Evolutionary conservation across 371 early-diverging fungal species (phyloP).

Genomic region (Lichtheimia ramosa): DNA sequence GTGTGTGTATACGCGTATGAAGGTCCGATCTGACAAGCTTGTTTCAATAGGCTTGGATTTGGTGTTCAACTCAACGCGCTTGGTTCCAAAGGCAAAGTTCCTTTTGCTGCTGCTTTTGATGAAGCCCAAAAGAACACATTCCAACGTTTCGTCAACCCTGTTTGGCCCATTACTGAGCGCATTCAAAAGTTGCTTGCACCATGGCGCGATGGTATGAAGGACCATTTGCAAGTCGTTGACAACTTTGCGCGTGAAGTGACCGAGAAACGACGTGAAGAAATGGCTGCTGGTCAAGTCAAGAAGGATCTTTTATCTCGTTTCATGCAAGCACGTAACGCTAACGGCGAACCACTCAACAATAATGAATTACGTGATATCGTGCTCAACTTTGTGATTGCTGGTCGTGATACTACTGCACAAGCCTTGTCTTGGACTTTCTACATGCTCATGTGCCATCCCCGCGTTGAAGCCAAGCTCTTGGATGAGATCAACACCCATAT

Average conservation of each 20-base stretch:
- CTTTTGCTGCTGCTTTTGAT: slow-evolving; percentile 63
- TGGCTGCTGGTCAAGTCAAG: slow-evolving; percentile 19
- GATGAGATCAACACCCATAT: slow-evolving; percentile 55
- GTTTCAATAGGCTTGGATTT: slow-evolving; percentile 45
- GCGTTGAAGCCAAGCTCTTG: slow-evolving; percentile 55
- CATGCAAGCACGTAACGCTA: slow-evolving; percentile 53
- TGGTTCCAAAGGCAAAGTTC: slow-evolving; percentile 23
- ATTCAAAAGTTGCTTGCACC: slow-evolving; percentile 13
- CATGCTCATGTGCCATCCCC: slow-evolving; percentile 53
- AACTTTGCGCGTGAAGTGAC: slow-evolving; percentile 47
- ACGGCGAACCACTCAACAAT: slow-evolving; percentile 50
- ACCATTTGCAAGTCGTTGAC: slow-evolving; percentile 43
- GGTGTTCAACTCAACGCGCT: slow-evolving; percentile 39
- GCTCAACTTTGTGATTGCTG: slow-evolving; percentile 71
- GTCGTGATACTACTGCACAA: slow-evolving; percentile 74
- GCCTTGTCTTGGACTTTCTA: slow-evolving; percentile 74
- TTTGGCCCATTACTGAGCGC: slow-evolving; percentile 29
- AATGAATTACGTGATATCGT: slow-evolving; percentile 59
- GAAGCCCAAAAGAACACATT: slow-evolving; percentile 34
- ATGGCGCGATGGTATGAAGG: slow-evolving; percentile 25
- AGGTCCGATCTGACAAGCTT: neutral
- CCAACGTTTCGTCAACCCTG: slow-evolving; percentile 44
- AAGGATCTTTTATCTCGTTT: slow-evolving; percentile 61
- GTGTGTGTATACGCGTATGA: neutral
- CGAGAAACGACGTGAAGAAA: slow-evolving; percentile 31